A percentile compares a stretch with the other conserved stretches of the same genome.
phyloP scores from a whole-genome alignment of 768 basidiomycete genomes.

The Chiua virens region DNA sequence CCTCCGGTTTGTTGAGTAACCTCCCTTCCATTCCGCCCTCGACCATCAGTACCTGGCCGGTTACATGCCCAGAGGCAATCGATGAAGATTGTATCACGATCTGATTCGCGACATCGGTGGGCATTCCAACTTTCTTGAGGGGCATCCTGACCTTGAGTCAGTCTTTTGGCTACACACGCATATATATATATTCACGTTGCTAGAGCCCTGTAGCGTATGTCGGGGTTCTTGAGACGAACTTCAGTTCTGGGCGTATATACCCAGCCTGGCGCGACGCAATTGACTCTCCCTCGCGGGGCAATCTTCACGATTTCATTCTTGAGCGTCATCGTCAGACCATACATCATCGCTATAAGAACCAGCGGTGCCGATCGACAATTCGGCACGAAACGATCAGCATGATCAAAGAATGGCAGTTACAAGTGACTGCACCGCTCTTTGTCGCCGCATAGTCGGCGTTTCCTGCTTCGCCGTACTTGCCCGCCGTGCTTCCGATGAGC shows the following conservation, averaged over 20 bases:
- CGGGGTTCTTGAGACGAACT: slow-evolving; percentile 53
- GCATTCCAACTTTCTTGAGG: slow-evolving; percentile 61
- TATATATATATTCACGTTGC: slow-evolving; percentile 49
- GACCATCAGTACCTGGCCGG: slow-evolving; percentile 66
- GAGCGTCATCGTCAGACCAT: slow-evolving; percentile 61
- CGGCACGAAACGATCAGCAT: not conserved
- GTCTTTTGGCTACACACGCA: not conserved
- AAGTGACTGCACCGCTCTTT: slow-evolving; percentile 53
- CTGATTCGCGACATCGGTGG: slow-evolving; percentile 63
- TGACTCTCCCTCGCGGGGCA: slow-evolving; percentile 65
- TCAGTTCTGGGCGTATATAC: slow-evolving; percentile 63
- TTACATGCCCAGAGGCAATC: slow-evolving; percentile 63
- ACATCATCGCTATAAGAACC: slow-evolving; percentile 57
- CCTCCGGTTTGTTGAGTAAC: slow-evolving; percentile 43
- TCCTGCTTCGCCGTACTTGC: slow-evolving; percentile 67
- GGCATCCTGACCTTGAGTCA: slow-evolving; percentile 49
- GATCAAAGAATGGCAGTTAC: not conserved
- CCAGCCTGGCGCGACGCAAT: slow-evolving; percentile 66
- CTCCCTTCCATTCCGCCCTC: slow-evolving; percentile 76
- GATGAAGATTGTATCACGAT: slow-evolving; percentile 58
- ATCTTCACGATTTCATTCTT: slow-evolving; percentile 80
- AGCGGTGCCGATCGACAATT: too few species aligned
- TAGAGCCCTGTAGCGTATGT: slow-evolving; percentile 54
- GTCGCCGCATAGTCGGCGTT: slow-evolving; percentile 63
- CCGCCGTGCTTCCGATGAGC: slow-evolving; percentile 66